Evolutionary conservation across 352 stramenopile genomes (phyloP), one percentile per base, ranked within the genome.

Genomic region (Phytophthora vignae): DNA sequence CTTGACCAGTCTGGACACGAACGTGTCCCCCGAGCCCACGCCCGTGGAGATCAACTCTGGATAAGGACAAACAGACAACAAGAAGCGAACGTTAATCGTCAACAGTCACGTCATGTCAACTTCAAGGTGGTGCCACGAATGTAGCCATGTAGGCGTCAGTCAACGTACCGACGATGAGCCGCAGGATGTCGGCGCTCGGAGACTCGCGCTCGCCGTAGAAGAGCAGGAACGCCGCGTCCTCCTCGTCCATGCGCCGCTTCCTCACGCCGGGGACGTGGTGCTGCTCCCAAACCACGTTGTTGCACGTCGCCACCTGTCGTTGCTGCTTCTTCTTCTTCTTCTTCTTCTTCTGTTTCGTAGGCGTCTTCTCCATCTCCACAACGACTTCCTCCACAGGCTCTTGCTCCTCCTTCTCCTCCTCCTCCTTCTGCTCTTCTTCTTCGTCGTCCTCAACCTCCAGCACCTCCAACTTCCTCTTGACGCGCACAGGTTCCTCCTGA

Each of bases 151-250:
- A 31, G 27, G 2, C 7, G 27, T 22, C 8, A 19, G 22, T 2
- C 22, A 25, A 79, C 81, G 54, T 76, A 88, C 86, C 84, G 54
- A 93, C 77, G 40, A 94, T 82, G 2, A 85, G 73, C 9, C 82
- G 76, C 6, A 94, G 67, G 14, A 90, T 82, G 25, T 55, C 64
- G 0, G 83, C 74, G 40, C 74, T 81, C 15, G 87, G 82, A 0
- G 74, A 71, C 62, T 92, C 78, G 38, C 82, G 76, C 10, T 79
- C 75, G 27, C 87, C 84, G 53, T 91, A 84, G 68, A 92, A 94
- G 10, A 94, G 75, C 53, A 92, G 44, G 60, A 91, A 88, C 15
- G 81, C 87, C 4, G 87, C 87, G 58, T 91, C 76, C 60, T 91
- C 85, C 59, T 92, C 84, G 36, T 83, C 81, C 12, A 94, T 63